Evolutionary conservation across 345 rosid genomes (phyloP).

Genomic region (Gossypium arboreum): DNA sequence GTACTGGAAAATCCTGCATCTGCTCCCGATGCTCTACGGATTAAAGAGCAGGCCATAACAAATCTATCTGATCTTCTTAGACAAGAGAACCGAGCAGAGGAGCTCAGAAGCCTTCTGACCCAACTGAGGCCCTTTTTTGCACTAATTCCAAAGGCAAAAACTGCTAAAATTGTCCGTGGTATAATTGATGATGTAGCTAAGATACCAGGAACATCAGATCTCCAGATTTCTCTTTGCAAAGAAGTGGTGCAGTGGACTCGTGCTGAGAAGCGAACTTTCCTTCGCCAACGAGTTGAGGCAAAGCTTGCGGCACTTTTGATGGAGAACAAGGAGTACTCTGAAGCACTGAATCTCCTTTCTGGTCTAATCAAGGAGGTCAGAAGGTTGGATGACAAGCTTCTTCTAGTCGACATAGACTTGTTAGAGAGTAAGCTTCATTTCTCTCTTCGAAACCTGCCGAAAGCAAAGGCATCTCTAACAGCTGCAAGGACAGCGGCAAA

Average conservation of each 20-base stretch:
- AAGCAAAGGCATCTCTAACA: constrained; percentile 95
- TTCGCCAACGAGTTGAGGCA: constrained; percentile 88
- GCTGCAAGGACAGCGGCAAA: constrained; percentile 99
- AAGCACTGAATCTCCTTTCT: constrained; percentile 66
- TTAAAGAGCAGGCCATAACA: constrained; percentile 78
- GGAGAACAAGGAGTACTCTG: constrained; percentile 80
- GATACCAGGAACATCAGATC: constrained; percentile 84
- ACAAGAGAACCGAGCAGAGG: constrained; percentile 81
- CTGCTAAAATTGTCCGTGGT: constrained; percentile 84
- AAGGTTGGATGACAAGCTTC: constrained; percentile 92
- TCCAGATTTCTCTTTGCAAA: constrained; percentile 83
- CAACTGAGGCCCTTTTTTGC: constrained; percentile 86
- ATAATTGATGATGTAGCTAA: constrained; percentile 87
- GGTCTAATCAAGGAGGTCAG: constrained; percentile 86
- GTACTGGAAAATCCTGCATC: constrained; percentile 80
- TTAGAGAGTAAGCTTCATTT: constrained; percentile 93
- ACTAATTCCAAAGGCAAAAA: constrained; percentile 88
- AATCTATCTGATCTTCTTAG: constrained; percentile 79
- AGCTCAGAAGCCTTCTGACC: constrained; percentile 66
- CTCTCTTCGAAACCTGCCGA: constrained; percentile 85
- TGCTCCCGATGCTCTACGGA: constrained; percentile 69
- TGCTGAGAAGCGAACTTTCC: constrained; percentile 89
- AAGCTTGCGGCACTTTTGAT: constrained; percentile 89
- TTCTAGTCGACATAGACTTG: constrained; percentile 86
- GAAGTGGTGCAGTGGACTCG: constrained; percentile 96